Conservation (phyloP, 345 rosid species). For the Carallia brachiata region DNA sequence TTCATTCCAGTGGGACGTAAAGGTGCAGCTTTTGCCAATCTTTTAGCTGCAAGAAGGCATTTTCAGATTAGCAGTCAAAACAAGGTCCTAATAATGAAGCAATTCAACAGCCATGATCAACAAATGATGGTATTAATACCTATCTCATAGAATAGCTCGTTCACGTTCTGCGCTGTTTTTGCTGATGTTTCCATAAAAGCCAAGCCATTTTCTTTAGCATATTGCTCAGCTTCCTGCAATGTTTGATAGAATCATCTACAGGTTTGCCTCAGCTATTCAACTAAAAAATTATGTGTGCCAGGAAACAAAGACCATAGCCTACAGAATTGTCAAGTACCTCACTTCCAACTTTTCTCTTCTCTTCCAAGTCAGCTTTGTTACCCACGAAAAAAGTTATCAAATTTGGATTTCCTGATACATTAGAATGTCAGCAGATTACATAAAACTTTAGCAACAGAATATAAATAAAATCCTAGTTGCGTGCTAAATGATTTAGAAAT, state of each 20-base stretch:
- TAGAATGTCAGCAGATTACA: not conserved
- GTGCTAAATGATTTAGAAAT: not conserved
- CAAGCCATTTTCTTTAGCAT: slow-evolving; percentile 63
- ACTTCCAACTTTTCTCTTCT: slow-evolving; percentile 52
- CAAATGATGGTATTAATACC: slow-evolving; percentile 35
- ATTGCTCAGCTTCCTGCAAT: slow-evolving; percentile 61
- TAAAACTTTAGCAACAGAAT: too few relatives aligned
- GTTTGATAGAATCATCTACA: not conserved
- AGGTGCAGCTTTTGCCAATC: slow-evolving; percentile 60
- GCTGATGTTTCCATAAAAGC: slow-evolving; percentile 72
- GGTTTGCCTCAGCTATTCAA: not conserved
- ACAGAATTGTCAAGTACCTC: slow-evolving; percentile 42
- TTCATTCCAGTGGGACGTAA: slow-evolving; percentile 62
- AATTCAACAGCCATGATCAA: not conserved
- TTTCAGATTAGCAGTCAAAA: not conserved
- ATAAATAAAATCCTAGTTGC: too few relatives aligned
- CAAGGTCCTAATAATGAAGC: not conserved
- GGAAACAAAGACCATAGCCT: not conserved
- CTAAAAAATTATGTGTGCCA: not conserved
- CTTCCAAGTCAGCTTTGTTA: slow-evolving; percentile 71
- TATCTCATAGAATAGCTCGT: slow-evolving; percentile 71
- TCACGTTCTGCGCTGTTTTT: slow-evolving; percentile 68
- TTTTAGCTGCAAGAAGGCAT: slow-evolving; percentile 51
- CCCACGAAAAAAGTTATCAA: slow-evolving; percentile 65
- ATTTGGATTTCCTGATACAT: slow-evolving; percentile 58